Evolutionary conservation across 192 early-diverging fungal species (phyloP).

Genomic region (Umbelopsis sp.): DNA sequence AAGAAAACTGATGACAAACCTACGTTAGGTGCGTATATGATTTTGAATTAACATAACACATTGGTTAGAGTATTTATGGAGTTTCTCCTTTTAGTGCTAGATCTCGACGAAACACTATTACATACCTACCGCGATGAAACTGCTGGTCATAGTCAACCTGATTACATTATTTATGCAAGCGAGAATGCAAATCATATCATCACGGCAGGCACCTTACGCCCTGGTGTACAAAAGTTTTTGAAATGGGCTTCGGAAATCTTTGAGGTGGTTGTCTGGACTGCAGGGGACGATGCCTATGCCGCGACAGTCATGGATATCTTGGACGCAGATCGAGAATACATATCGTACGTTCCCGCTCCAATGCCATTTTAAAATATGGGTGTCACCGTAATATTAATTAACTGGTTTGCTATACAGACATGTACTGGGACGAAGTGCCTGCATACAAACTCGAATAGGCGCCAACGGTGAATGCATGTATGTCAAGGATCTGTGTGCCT

Average conservation of each 20-base stretch:
- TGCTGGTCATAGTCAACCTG: constrained; percentile 21
- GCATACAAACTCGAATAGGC: constrained; percentile 35
- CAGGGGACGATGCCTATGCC: constrained; percentile 40
- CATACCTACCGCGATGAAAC: constrained; percentile 34
- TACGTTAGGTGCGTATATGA: constrained; percentile 29
- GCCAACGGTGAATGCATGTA: constrained; percentile 33
- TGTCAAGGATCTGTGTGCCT: constrained; percentile 37
- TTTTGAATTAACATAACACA: background rate
- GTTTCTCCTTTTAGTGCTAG: constrained; percentile 28
- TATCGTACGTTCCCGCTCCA: constrained; percentile 30
- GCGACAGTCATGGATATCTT: constrained; percentile 26
- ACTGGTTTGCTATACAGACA: constrained; percentile 28
- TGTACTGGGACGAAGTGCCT: constrained; percentile 35
- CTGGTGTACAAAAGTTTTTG: constrained; percentile 36
- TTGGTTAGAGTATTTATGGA: background rate
- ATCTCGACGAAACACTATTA: constrained; percentile 42
- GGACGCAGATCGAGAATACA: constrained; percentile 34
- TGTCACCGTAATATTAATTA: background rate
- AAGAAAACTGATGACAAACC: constrained; percentile 37
- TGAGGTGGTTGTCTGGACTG: constrained; percentile 46
- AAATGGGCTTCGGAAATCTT: constrained; percentile 38
- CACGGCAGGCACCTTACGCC: constrained; percentile 34
- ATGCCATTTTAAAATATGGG: too few relatives aligned
- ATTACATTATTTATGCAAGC: constrained; percentile 37
- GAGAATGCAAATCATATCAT: constrained; percentile 28